phyloP scores from a whole-genome alignment of 2,329 filamentous ascomycete genomes.

The Ceratocystis albifundus region DNA sequence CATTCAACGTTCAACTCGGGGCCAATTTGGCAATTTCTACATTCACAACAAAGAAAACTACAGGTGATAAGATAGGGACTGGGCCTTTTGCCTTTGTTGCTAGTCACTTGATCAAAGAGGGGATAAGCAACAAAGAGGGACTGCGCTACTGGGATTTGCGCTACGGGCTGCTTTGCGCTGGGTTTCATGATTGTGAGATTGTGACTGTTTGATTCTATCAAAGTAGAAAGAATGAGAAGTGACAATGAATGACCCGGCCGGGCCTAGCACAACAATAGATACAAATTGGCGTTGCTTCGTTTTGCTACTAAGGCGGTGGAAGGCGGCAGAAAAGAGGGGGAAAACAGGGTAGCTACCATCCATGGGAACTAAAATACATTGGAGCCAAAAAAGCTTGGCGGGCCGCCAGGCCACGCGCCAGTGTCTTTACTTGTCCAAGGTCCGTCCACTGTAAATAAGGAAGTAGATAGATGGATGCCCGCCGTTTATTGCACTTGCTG shows the following conservation, averaged over 20 bases:
- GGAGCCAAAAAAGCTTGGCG: background rate
- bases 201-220: background rate
- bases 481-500: too few relatives aligned
- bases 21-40: too few relatives aligned
- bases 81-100: too few relatives aligned
- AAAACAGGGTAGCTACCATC: background rate
- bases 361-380: too few relatives aligned
- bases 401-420: background rate
- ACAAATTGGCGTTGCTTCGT: background rate
- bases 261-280: background rate
- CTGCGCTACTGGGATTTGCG: background rate
- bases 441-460: too few relatives aligned
- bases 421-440: too few relatives aligned
- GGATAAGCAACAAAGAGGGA: too few relatives aligned
- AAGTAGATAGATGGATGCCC: too few relatives aligned
- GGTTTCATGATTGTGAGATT: background rate
- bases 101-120: too few relatives aligned
- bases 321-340: slow-evolving; percentile 9
- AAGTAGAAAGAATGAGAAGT: background rate
- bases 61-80: too few relatives aligned
- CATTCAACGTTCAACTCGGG: background rate
- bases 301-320: background rate
- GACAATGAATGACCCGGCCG: background rate
- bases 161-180: too few relatives aligned
- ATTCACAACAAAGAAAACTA: too few relatives aligned